Base-by-base conservation (phyloP, 2,329 filamentous ascomycete genomes). In the Nigrograna mackinnonii region DNA sequence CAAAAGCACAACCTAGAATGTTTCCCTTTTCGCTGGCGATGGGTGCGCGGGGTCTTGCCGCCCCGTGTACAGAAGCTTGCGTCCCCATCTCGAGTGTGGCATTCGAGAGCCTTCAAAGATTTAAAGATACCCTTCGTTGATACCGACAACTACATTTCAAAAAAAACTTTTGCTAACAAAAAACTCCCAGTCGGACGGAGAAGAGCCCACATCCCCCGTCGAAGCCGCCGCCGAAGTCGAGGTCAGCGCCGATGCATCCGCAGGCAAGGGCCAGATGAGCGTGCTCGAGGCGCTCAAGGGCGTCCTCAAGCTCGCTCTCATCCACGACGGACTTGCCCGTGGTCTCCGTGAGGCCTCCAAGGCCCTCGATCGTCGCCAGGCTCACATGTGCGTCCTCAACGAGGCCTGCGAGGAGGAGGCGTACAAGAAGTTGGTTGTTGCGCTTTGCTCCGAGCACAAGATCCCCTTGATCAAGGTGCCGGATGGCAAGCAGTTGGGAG, bases 381-480 rank as follows among this genome's bases (percentile, higher is more conserved):
- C 94, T 49, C 94, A 99, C 83, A 97, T 99, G 91, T 99, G 94
- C 77, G 94, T 99, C 64, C 86, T 99, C 68, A 99, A 99, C 86
- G 94, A 99, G 86, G 87, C 88, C 62, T 99, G 94, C 83, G 94
- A 99, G 83, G 94, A 99, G 85, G 94, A 99, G 79, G 92, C 94
- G 62, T 99, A 99, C 85, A 99, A 99, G 91, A 99, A 99, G 88
- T 86, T 99, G 60, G 92, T 99, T 68, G 89, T 97, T 64, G 94
- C 94, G 54, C 88, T 99, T 50, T 99, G 94, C 89, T 89, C 87
- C 57, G 94, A 99, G 86, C 94, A 99, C 83, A 96, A 96, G 86
- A 99, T 99, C 69, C 94, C 94, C 60, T 82, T 99, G 68, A 99
- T 99, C 85, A 97, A 99, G 89, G 94, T 99, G 57, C 92, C 91